Evolutionary conservation across 306 rosid species (phyloP), one percentile per base, ranked within the genome.

Genomic region (Lithocarpus polystachyus): DNA sequence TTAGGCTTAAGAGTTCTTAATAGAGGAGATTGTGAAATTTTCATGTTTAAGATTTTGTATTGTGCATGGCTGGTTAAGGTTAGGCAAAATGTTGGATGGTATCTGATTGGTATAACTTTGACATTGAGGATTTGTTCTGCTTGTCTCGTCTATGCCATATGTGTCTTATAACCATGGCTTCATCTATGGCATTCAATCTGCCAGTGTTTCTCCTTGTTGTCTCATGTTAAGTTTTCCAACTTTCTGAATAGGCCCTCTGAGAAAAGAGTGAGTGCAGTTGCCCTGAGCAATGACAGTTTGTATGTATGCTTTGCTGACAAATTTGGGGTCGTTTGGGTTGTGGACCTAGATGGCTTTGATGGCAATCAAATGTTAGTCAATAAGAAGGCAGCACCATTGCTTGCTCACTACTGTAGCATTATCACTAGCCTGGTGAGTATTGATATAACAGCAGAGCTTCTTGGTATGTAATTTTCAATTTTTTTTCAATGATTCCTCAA

Each of bases 361-460:
- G 87, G 75, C 56, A 65, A 81, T 77, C 77, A 83, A 76, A 75
- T 84, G 28, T 70, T 18, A 45, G 55, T 5, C 28, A 71, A 79
- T 77, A 91, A 89, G 84, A 93, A 87, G 79, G 90, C 94, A 5
- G 82, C 71, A 6, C 88, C 92, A 2, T 56, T 93, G 82, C 91
- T 93, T 75, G 89, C 99, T 77, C 99, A 93, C 78, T 95, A 95
- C 84, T 95, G 99, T 81, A 93, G 99, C 79, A 91, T 95, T 80
- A 93, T 95, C 80, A 91, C 99, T 54, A 87, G 95, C 76, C 80
- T 95, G 97, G 99, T 93, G 23, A 75, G 95, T 76, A 26, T 64
- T 74, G 48, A 40, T 62, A 9, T 24, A 35, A 4, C 52, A 18
- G 52, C 72, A 18, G 72, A 35, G 51, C 6, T 67, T 35, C 5